Evolutionary conservation across 164 flowering plant species (phyloP), one percentile per base, ranked within the genome.

Genomic region (Aristolochia californica): DNA sequence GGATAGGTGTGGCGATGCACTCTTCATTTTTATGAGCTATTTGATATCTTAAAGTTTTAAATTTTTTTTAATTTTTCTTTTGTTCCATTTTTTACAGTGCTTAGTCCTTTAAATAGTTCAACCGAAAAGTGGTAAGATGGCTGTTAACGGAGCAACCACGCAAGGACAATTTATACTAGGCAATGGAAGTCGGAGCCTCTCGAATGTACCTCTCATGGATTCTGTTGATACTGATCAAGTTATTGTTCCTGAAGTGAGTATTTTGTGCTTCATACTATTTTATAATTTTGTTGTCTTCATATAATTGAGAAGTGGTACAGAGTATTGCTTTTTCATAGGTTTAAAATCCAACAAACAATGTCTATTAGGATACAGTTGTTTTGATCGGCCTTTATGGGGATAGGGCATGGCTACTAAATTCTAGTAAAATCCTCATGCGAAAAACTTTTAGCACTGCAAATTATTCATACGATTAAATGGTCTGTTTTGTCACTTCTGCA

Each of bases 211-310:
- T 1, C 62, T 84, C 43, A 82, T 80, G 30, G 86, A 87, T 25
- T 53, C 70, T 45, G 43, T 71, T 18, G 85, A 77, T 18, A 5
- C 52, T 51, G 68, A 80, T 53, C 89, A 81, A 69, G 84, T 87
- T 57, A 66, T 82, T 30, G 80, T 87, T 9, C 82, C 96, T 16
- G 91, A 87, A 61, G 96, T 87, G 66, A 70, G 80, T 68, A 43
- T 43, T 53, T 18, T 13, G 17, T 52, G 21, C 22, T 13, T 34
- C 40, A 34, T 34, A 2, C 10, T 34, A 34, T 0, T 4, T 15
- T 48, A 47, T 21, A 20, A 25, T 53, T 14, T 57, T 49, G 9
- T 9, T 50, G 21, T 13, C 13, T 16, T 21, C 21, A 23, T 11
- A 21, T 47, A 11, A 7, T 18, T 11, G 5, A 4, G 47, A 24